Base-by-base conservation (phyloP, 2,329 filamentous ascomycete genomes). In the Daldinia sp. region DNA sequence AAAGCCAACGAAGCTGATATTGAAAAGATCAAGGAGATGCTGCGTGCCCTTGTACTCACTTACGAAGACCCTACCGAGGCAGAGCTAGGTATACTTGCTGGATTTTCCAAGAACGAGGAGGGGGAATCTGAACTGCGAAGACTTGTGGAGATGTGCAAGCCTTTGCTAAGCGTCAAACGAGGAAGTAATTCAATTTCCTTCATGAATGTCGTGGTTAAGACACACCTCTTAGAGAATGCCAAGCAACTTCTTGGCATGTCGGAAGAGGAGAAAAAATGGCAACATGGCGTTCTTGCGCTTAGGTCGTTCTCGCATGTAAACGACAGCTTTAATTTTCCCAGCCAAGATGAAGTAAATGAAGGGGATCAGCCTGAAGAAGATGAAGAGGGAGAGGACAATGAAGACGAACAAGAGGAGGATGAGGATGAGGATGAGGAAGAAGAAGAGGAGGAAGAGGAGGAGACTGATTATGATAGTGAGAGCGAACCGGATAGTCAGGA, bases 11-110 rank as follows among this genome's bases (percentile, higher is more conserved):
- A 75, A 12, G 65, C 70, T 0, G 72, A 79, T 4, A 69, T 74
- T 0, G 80, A 80, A n/a, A 79, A 80, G 48, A 80, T 83, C 39
- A 81, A 81, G 65, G 81, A 83, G 66, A 79, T 83, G 74, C 66
- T 83, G 3, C 76, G 81, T n/a, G 77, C 80, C 0, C 73, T 83
- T 2, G 79, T 82, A 1, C 75, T 83, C 6, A 82, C 80, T 0
- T 81, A 80, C 18, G 80, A 82, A 57, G 80, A 82, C 20, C 81
- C 81, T 4, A 82, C 76, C 0, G 77, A 80, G 23, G 72, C 69
- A 1, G 81, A 82, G 54, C 77, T 83, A 1, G 76, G 74, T 5
- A 72, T 83, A 1, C 77, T 83, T 5, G 77, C 78, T 2, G 81
- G 81, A 0, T 65, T 82, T 1, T 71, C 74, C 6, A 74, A 76